phyloP scores from a whole-genome alignment of 306 rosid genomes.

The Cucurbita argyrosperma region DNA sequence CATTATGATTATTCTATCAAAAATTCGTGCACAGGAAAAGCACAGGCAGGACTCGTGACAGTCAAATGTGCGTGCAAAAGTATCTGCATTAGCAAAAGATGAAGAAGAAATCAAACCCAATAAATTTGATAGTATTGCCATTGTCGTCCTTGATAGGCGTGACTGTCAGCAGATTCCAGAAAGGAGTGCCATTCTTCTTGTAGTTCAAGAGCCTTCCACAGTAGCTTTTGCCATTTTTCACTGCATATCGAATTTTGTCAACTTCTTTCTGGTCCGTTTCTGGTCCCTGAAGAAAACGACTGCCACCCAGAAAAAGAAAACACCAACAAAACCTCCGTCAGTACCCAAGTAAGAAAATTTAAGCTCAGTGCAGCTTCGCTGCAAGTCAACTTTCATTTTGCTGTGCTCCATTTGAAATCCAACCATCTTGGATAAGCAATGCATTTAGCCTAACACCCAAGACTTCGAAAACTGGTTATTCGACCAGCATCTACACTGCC shows the following conservation, averaged over 20 bases:
- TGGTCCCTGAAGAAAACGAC: constrained; percentile 96
- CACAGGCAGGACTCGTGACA: neutral
- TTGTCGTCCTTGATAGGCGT: constrained; percentile 72
- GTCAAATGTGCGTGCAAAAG: neutral
- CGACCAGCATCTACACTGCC: neutral
- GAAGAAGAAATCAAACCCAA: constrained; percentile 45
- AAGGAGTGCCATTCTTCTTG: constrained; percentile 84
- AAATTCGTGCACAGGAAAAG: neutral
- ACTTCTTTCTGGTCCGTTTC: constrained; percentile 84
- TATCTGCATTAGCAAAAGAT: neutral
- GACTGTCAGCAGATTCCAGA: constrained; percentile 95
- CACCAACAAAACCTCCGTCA: neutral
- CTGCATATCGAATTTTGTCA: constrained; percentile 63
- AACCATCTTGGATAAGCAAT: neutral
- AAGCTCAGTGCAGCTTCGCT: too few relatives aligned
- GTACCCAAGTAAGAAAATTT: neutral
- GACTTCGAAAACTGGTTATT: neutral
- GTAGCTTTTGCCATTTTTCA: constrained; percentile 53
- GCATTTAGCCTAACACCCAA: neutral
- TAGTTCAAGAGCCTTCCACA: constrained; percentile 86
- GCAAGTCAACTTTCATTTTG: neutral
- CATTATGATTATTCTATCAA: neutral
- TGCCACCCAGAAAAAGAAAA: constrained; percentile 22
- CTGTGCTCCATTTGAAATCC: neutral
- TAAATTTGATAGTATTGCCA: constrained; percentile 77